Base-by-base conservation (phyloP, 2,329 filamentous ascomycete species). In the Lasiodiplodia gonubiensis region DNA sequence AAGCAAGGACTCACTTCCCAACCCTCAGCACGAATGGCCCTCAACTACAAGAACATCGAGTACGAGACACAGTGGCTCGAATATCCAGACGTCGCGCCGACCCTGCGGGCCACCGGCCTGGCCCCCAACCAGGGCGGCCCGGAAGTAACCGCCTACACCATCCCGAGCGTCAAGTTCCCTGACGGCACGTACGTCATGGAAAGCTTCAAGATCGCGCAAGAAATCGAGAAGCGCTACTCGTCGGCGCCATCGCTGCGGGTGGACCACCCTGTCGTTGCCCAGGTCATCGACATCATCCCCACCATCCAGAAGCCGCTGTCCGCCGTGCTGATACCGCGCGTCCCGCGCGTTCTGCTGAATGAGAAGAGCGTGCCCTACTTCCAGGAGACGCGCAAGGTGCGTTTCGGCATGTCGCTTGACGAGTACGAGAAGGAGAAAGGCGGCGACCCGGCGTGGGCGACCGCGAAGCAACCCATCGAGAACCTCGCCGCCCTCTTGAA, bases 41-140 rank as follows among this genome's bases (percentile, higher is more conserved):
- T 92, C 53, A 92, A 92, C 78, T 91, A 84, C 79, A 92, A 92
- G 75, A 81, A 81, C 1, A 75, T 92, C 16, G 83, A 87, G 54
- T 92, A 92, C 79, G 84, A 85, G 74, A 92, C 89, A 0, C 81
- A 89, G 82, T 92, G 89, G 88, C 78, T 88, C 18, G 88, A 91
- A 73, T 92, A 90, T 70, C 89, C 89, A 0, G 86, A 91, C 42
- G 82, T 93, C 68, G 84, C 81, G 67, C 77, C 86, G 1, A 85
- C 76, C 2, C 79, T 92, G 60, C 80, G 86, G 71, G 79, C 82
- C 49, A 79, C 78, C 49, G 82, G 80, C 66, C 73, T 86, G 63
- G 78, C 82, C 18, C 81, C 86, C 23, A 84, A 86, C 60, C 70
- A 78, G 6, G 70, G 72, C 16, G 70, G 70, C 7, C 73, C 75